These are phyloP conservation scores for Dactylellina cionopaga DNA, from an alignment of 2,329 filamentous ascomycete genomes.

Conservation along the genomic window DNA sequence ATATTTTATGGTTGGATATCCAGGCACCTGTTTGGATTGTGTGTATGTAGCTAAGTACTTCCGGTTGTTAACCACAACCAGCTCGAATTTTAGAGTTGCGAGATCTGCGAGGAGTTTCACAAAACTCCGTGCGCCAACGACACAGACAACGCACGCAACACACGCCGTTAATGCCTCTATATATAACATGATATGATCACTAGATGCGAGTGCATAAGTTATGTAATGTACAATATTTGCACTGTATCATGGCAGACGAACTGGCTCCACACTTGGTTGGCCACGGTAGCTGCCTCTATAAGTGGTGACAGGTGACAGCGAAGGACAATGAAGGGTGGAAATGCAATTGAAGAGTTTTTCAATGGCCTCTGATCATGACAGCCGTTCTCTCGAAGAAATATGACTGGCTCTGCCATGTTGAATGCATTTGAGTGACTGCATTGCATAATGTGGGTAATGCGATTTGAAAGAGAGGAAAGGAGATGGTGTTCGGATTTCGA, in stretches of 20 bases:
- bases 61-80: no score
- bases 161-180: no score
- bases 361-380: constrained; percentile 29
- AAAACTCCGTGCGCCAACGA: constrained; percentile 25
- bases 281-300: background rate
- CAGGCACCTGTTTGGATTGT: background rate
- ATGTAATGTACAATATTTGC: no score
- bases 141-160: constrained; percentile 51
- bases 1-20: constrained; percentile 22
- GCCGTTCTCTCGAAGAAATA: constrained; percentile 18
- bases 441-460: constrained; percentile 27
- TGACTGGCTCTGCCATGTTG: constrained; percentile 37
- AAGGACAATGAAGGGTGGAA: constrained; percentile 1
- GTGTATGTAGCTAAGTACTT: no score
- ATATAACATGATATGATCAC: no score
- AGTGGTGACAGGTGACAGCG: constrained; percentile 19
- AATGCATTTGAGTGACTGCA: constrained; percentile 46
- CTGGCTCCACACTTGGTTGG: background rate
- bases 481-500: background rate
- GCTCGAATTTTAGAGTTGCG: constrained; percentile 26
- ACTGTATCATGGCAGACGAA: background rate
- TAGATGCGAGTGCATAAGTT: no score
- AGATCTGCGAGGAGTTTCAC: constrained; percentile 42
- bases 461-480: constrained; percentile 16
- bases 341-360: background rate